Base-by-base conservation (phyloP, 208 protist genomes). In the Leishmania tropica region DNA sequence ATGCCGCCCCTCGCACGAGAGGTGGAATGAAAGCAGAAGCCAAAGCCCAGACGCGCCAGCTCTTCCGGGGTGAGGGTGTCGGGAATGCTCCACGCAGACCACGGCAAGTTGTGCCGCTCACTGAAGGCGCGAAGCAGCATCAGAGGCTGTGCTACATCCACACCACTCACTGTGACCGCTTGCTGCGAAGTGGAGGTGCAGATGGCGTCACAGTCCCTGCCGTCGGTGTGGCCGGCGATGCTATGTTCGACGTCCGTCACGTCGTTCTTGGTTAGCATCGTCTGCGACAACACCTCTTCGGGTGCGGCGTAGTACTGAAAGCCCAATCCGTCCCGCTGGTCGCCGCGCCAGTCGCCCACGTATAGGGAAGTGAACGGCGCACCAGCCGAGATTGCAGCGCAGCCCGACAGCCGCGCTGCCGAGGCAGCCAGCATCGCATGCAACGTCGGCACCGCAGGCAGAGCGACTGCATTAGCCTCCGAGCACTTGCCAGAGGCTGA, bases 331-430 rank as follows among this genome's bases (percentile, higher is more conserved):
- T 95, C 81, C 72, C 87, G 91, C 21, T 88, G 81, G n/a, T 81
- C 84, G 7, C 92, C 91, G 28, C 60, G 54, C 93, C 93, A 97
- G 83, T 89, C 84, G 35, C 95, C 95, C 35, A 89, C 83, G 82
- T 97, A 98, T n/a, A 96, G 74, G 21, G 91, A 89, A 37, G 84
- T 89, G 75, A 83, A 89, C 28, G 76, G 73, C 35, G 45, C 53
- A 35, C 84, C 54, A 35, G 78, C n/a, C 19, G 40, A 48, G 24
- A 2, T 31, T 47, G 40, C 37, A n/a, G 64, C 8, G 7, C 62
- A 62, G 64, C 45, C 60, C 76, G 24, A 24, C 6, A 48, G 62
- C 35, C 31, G 76, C 28, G 60, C 76, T 24, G 64, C 76, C 56
- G 76, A 62, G 28, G 45, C 60, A 31, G 47, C 28, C 47, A 81